phyloP scores from a whole-genome alignment of 192 early-diverging fungal genomes.

The Coemansia sp. region DNA sequence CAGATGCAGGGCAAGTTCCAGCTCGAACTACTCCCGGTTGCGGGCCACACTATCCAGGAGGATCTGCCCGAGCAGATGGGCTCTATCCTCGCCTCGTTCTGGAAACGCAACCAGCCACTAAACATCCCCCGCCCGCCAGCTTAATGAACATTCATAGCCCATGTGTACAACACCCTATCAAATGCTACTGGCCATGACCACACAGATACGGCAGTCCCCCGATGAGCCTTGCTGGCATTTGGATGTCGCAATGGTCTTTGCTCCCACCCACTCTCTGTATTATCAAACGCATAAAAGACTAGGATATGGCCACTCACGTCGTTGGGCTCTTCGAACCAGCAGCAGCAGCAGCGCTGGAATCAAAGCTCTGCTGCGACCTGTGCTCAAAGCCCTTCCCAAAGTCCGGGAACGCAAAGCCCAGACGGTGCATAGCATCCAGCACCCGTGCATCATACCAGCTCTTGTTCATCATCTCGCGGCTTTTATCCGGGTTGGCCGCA shows the following conservation, averaged over 20 bases:
- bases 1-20: conserved; percentile 87
- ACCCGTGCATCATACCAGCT: conserved; percentile 46
- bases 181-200: no score
- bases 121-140: conserved; percentile 30
- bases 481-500: neutral
- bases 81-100: conserved; percentile 55
- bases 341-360: neutral
- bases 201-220: no score
- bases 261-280: no score
- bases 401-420: conserved; percentile 42
- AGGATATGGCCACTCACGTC: no score
- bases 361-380: conserved; percentile 48
- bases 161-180: no score
- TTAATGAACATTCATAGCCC: no score
- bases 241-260: no score
- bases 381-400: conserved; percentile 49
- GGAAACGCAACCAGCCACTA: conserved; percentile 60
- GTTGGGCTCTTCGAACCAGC: neutral
- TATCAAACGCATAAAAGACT: no score
- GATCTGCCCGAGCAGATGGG: conserved; percentile 60
- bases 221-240: no score
- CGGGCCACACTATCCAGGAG: conserved; percentile 70
- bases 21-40: conserved; percentile 58
- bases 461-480: conserved; percentile 40
- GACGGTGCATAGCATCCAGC: conserved; percentile 24